These are phyloP conservation scores for Xylaria nigripes DNA, from an alignment of 495 filamentous ascomycete species.

Conservation along the genomic window DNA sequence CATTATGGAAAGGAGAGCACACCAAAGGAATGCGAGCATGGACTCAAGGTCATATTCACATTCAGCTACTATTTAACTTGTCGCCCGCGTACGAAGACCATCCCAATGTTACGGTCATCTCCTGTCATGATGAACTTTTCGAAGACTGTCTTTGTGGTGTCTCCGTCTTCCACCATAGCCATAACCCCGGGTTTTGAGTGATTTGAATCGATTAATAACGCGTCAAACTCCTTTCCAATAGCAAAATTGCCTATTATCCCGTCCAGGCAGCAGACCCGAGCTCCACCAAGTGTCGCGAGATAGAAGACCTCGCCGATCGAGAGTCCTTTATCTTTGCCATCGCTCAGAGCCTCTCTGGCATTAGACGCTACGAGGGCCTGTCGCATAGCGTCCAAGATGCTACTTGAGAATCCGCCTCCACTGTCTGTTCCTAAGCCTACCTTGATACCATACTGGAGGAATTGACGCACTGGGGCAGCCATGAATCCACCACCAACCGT, in stretches of 20 bases:
- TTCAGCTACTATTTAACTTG: constrained; percentile 30
- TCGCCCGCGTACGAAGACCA: constrained; percentile 50
- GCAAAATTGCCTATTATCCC: constrained; percentile 50
- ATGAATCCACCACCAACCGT: constrained; percentile 53
- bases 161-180: constrained; percentile 46
- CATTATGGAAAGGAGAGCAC: no score
- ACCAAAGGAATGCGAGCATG: no score
- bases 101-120: constrained; percentile 53
- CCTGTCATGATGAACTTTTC: constrained; percentile 62
- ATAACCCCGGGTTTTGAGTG: constrained; percentile 40
- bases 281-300: constrained; percentile 56
- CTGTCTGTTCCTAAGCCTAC: constrained; percentile 61
- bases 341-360: constrained; percentile 41
- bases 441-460: constrained; percentile 50
- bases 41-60: background rate
- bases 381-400: constrained; percentile 51
- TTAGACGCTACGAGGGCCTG: constrained; percentile 55
- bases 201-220: constrained; percentile 43
- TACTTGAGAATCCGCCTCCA: constrained; percentile 55
- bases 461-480: constrained; percentile 51
- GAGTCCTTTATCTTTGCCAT: constrained; percentile 42
- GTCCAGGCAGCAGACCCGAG: constrained; percentile 50
- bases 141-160: constrained; percentile 40
- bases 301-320: constrained; percentile 50
- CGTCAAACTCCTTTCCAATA: constrained; percentile 58